Evolutionary conservation across 345 rosid genomes (phyloP).

Genomic region (Eucalyptus lansdowneana): DNA sequence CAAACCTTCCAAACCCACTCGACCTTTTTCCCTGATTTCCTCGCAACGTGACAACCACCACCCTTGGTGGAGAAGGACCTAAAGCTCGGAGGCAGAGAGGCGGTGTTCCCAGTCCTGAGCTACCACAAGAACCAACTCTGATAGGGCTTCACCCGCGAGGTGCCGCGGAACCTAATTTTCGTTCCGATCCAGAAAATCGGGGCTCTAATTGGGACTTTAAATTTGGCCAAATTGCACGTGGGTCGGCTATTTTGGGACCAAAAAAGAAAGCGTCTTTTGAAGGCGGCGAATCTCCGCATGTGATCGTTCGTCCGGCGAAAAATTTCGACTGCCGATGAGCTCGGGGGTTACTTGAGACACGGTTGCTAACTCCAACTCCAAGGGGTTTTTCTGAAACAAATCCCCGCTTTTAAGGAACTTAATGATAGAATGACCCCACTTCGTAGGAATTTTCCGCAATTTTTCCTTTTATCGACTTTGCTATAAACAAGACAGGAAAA

Average conservation of each 20-base stretch:
- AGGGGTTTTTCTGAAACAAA: not conserved
- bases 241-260: not conserved
- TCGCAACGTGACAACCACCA: not conserved
- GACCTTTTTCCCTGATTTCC: not conserved
- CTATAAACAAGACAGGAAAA: not conserved
- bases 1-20: not conserved
- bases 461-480: not conserved
- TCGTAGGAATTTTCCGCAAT: not conserved
- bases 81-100: not conserved
- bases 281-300: not conserved
- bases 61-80: not conserved
- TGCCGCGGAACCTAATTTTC: not conserved
- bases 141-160: not conserved
- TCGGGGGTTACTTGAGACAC: not conserved
- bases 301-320: not conserved
- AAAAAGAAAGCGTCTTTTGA: not conserved
- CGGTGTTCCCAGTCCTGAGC: not conserved
- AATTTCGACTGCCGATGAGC: not conserved
- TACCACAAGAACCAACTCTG: not conserved
- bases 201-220: not conserved
- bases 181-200: not conserved
- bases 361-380: not conserved
- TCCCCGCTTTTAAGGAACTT: not conserved
- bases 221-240: not conserved
- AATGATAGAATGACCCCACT: not conserved